phyloP scores from a whole-genome alignment of 352 stramenopile species.

The Globisporangium splendens region DNA sequence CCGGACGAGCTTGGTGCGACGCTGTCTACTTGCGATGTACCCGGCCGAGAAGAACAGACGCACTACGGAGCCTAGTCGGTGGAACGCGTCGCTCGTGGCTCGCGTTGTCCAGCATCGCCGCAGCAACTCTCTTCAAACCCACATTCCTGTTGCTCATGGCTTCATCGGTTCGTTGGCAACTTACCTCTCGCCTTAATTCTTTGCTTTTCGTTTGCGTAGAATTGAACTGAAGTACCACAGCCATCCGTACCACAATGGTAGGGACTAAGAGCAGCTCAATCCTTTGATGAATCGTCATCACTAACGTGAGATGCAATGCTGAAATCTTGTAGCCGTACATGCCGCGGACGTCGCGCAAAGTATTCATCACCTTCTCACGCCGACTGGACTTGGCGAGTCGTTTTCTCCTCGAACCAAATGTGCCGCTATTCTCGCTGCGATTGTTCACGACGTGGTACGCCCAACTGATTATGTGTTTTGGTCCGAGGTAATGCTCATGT shows the following conservation, averaged over 20 bases:
- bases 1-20: slow-evolving; percentile 68
- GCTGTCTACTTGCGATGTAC: slow-evolving; percentile 73
- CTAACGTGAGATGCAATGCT: neutral
- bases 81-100: slow-evolving; percentile 28
- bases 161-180: neutral
- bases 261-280: neutral
- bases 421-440: slow-evolving; percentile 65
- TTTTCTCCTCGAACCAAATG: slow-evolving; percentile 66
- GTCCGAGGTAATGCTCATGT: too few species aligned
- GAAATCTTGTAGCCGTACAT: slow-evolving; percentile 48
- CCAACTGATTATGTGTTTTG: neutral
- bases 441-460: slow-evolving; percentile 79
- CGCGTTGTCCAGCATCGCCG: slow-evolving; percentile 24
- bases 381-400: slow-evolving; percentile 45
- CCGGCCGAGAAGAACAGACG: slow-evolving; percentile 33
- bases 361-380: slow-evolving; percentile 64
- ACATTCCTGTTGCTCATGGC: slow-evolving; percentile 1
- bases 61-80: slow-evolving; percentile 29
- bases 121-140: slow-evolving; percentile 11
- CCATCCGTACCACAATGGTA: slow-evolving; percentile 87
- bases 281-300: neutral
- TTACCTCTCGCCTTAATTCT: neutral
- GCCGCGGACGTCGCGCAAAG: slow-evolving; percentile 80
- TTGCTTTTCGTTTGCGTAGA: slow-evolving; percentile 16
- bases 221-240: slow-evolving; percentile 59